Percentiles rank a stretch among this genome's conserved stretches.
These are phyloP conservation scores for Cichorium intybus DNA, from an alignment of 140 eudicot genomes.

Conservation along the genomic window DNA sequence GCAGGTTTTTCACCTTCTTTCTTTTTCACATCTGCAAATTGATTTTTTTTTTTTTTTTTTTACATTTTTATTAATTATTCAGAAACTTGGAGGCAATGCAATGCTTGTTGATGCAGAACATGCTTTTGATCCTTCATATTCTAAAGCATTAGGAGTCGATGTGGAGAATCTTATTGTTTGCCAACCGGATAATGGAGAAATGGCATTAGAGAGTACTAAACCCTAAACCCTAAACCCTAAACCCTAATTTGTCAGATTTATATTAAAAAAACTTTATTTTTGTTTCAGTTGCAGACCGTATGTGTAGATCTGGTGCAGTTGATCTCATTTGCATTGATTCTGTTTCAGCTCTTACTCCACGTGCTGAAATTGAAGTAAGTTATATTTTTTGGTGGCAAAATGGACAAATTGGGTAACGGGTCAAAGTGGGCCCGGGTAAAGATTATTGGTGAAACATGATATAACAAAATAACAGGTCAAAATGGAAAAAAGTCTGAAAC, in stretches of 20 bases:
- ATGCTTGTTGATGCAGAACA: conserved; percentile 99
- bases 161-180: conserved; percentile 95
- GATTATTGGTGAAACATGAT: too few species aligned
- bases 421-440: neutral
- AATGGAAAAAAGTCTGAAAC: too few species aligned
- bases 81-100: conserved; percentile 94
- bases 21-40: neutral
- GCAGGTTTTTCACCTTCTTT: conserved; percentile 57
- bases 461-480: too few species aligned
- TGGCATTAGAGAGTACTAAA: conserved; percentile 91
- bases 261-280: conserved; percentile 1
- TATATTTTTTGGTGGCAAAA: neutral
- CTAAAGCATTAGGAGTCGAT: conserved; percentile 94
- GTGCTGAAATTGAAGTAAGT: conserved; percentile 95
- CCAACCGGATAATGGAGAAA: conserved; percentile 98
- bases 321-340: conserved; percentile 98
- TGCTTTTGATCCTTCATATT: conserved; percentile 96
- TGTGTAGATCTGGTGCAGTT: conserved; percentile 98
- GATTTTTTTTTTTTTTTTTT: neutral
- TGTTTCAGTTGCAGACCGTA: conserved; percentile 88
- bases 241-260: neutral
- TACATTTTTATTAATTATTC: conserved; percentile 5
- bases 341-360: conserved; percentile 98
- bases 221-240: neutral
- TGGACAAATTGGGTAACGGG: neutral